These are phyloP conservation scores for Andrographis paniculata DNA, from an alignment of 305 asterid species.

Conservation along the genomic window DNA sequence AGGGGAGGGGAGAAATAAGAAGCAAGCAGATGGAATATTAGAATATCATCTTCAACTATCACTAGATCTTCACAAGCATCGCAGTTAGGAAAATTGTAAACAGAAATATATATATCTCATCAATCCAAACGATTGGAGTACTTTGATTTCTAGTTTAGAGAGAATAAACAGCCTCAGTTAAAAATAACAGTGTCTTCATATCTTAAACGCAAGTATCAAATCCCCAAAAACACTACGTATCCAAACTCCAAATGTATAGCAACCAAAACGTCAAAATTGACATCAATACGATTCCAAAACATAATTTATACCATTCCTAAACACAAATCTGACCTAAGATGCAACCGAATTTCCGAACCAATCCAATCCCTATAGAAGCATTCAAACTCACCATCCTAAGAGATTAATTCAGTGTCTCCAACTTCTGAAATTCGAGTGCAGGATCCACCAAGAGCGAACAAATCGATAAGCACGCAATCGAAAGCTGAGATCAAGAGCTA, in stretches of 20 bases:
- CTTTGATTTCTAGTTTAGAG: constrained; percentile 59
- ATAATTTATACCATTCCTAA: constrained; percentile 13
- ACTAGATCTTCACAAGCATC: constrained; percentile 14
- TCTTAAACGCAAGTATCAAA: constrained; percentile 26
- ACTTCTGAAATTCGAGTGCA: constrained; percentile 32
- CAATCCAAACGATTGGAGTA: constrained; percentile 21
- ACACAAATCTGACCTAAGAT: constrained; percentile 24
- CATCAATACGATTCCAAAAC: constrained; percentile 5
- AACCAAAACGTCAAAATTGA: constrained; percentile 13
- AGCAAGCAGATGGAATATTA: too few relatives aligned
- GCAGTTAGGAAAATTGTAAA: neutral
- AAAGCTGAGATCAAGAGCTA: constrained; percentile 39
- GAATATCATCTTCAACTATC: neutral
- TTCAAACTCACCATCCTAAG: constrained; percentile 60
- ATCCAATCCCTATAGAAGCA: constrained; percentile 8
- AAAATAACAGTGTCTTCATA: constrained; percentile 34
- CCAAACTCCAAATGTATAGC: constrained; percentile 15
- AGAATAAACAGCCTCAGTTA: constrained; percentile 28
- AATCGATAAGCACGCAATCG: constrained; percentile 22
- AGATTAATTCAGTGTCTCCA: constrained; percentile 7
- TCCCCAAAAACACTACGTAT: constrained; percentile 23
- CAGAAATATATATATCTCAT: too few relatives aligned
- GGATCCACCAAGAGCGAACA: constrained; percentile 30
- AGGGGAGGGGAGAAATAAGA: too few relatives aligned
- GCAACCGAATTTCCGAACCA: constrained; percentile 17